These are phyloP conservation scores for Clonostachys rhizophaga DNA, from an alignment of 2,329 filamentous ascomycete genomes.

Conservation along the genomic window DNA sequence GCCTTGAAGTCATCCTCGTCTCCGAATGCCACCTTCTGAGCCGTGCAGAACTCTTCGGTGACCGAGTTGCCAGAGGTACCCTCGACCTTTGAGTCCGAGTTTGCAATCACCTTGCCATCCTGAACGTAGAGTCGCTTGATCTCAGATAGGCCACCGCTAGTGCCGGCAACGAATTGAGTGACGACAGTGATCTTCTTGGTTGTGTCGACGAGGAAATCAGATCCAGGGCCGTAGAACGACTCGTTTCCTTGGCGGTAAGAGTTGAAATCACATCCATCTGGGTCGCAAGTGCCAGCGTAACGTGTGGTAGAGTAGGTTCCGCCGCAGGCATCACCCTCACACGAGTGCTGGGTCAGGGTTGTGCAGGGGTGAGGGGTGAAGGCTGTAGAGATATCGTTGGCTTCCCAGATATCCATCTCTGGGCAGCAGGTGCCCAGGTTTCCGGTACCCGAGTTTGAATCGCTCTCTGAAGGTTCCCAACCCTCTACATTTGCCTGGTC, in stretches of 20 bases:
- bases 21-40: conserved; percentile 49
- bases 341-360: conserved; percentile 31
- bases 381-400: conserved; percentile 11
- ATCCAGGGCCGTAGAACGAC: conserved; percentile 53
- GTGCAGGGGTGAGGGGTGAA: conserved; percentile 15
- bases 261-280: conserved; percentile 63
- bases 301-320: conserved; percentile 42
- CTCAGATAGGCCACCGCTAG: conserved; percentile 27
- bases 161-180: conserved; percentile 47
- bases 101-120: conserved; percentile 46
- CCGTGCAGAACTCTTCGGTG: conserved; percentile 54
- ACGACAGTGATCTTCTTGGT: conserved; percentile 32
- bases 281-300: conserved; percentile 56
- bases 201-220: conserved; percentile 46
- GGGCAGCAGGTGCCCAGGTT: conserved; percentile 12
- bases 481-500: conserved; percentile 15
- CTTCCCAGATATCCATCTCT: conserved; percentile 15
- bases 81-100: conserved; percentile 40
- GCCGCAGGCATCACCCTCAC: conserved; percentile 31
- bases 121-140: conserved; percentile 60
- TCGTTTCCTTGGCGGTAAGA: conserved; percentile 56
- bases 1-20: conserved; percentile 38
- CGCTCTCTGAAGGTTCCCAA: conserved; percentile 10
- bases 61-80: conserved; percentile 57
- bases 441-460: conserved; percentile 10